Percentiles rank a stretch among this genome's conserved stretches.
Evolutionary conservation across 1,284 basidiomycete genomes (phyloP).

Genomic region (Ceratobasidium sp.): DNA sequence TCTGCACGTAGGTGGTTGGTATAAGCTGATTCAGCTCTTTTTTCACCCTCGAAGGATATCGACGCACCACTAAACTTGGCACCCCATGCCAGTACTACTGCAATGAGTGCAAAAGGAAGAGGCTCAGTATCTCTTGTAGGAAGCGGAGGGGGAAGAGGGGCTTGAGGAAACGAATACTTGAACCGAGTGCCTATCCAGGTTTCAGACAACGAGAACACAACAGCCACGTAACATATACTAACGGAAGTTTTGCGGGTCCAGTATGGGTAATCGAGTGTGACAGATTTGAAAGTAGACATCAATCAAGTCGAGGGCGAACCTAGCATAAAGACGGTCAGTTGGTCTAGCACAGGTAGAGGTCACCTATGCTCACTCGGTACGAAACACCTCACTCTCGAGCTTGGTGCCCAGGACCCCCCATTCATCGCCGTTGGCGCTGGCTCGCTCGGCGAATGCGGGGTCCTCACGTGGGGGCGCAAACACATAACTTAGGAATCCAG

Average conservation of each 20-base stretch:
- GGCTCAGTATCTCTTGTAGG: conserved; percentile 50
- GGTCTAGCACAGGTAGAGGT: conserved; percentile 43
- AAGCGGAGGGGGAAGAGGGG: conserved; percentile 32
- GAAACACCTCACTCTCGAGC: conserved; percentile 71
- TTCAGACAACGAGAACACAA: conserved; percentile 58
- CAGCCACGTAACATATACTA: conserved; percentile 77
- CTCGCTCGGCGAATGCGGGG: conserved; percentile 36
- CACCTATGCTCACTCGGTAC: conserved; percentile 73
- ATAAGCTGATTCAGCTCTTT: not conserved
- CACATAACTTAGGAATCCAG: conserved; percentile 73
- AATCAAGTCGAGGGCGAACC: conserved; percentile 85
- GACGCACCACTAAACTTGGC: conserved; percentile 68
- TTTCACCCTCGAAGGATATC: not conserved
- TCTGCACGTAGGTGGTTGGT: conserved; percentile 57
- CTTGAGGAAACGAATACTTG: conserved; percentile 37
- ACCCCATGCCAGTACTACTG: conserved; percentile 90
- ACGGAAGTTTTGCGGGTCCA: conserved; percentile 51
- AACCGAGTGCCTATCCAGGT: conserved; percentile 38
- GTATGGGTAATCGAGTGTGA: conserved; percentile 41
- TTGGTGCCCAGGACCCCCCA: conserved; percentile 75
- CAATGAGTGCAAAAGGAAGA: conserved; percentile 76
- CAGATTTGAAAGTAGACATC: conserved; percentile 78
- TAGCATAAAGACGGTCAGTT: conserved; percentile 49
- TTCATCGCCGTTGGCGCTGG: conserved; percentile 52
- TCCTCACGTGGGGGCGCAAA: conserved; percentile 61